Evolutionary conservation across 345 rosid species (phyloP).

Genomic region (Cardiospermum halicacabum): DNA sequence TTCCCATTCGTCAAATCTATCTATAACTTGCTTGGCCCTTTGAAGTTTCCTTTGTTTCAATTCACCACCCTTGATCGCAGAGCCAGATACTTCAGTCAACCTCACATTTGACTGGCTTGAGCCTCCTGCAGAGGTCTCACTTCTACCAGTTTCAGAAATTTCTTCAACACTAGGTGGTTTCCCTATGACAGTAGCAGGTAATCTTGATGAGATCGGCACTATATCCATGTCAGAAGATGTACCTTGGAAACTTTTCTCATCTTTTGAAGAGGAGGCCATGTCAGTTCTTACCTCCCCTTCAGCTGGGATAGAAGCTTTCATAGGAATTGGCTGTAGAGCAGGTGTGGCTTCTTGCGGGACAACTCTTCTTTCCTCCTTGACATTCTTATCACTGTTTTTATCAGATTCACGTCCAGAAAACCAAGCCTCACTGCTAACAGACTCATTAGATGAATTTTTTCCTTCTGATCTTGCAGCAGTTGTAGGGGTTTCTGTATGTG

Average conservation of each 20-base stretch:
- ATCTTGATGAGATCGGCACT: conserved; percentile 27
- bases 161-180: conserved; percentile 31
- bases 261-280: conserved; percentile 28
- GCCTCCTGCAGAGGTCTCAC: conserved; percentile 31
- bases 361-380: conserved; percentile 34
- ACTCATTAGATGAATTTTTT: conserved; percentile 61
- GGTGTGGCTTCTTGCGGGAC: conserved; percentile 34
- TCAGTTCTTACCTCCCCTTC: conserved; percentile 38
- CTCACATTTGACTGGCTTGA: conserved; percentile 36
- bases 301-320: conserved; percentile 28
- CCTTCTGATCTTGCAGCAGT: conserved; percentile 43
- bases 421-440: conserved; percentile 64
- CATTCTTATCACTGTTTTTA: conserved; percentile 51
- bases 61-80: conserved; percentile 30
- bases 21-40: conserved; percentile 64
- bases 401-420: conserved; percentile 82
- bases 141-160: conserved; percentile 34
- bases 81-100: conserved; percentile 33
- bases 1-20: conserved; percentile 96
- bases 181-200: conserved; percentile 33
- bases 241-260: conserved; percentile 21
- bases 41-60: conserved; percentile 67
- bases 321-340: conserved; percentile 29
- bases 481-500: conserved; percentile 52
- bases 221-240: conserved; percentile 29